phyloP scores from a whole-genome alignment of 139 green algal species.

The Yamagishiella unicocca region DNA sequence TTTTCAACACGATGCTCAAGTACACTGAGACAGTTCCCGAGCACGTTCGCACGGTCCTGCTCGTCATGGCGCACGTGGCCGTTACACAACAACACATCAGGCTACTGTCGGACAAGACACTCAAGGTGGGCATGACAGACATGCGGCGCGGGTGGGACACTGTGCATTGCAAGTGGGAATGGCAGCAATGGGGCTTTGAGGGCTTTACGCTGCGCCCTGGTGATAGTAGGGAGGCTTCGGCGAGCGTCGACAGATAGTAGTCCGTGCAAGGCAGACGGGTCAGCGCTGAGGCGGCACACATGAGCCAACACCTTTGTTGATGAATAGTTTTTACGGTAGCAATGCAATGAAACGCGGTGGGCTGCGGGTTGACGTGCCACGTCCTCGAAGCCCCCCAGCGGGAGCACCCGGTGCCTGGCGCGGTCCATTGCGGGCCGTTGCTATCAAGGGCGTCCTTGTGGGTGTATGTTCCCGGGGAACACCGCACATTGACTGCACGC shows the following conservation, averaged over 20 bases:
- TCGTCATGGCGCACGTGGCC: slow-evolving; percentile 76
- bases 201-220: too few relatives aligned
- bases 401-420: slow-evolving; percentile 30
- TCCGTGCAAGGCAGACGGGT: too few relatives aligned
- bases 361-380: slow-evolving; percentile 30
- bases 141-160: too few relatives aligned
- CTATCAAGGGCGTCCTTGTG: background rate
- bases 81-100: slow-evolving; percentile 70
- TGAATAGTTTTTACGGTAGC: too few relatives aligned
- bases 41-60: slow-evolving; percentile 55
- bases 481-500: slow-evolving; percentile 19
- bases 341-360: too few relatives aligned
- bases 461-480: slow-evolving; percentile 38
- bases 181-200: too few relatives aligned
- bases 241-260: too few relatives aligned
- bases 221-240: too few relatives aligned
- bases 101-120: slow-evolving; percentile 58
- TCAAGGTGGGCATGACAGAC: slow-evolving; percentile 59
- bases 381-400: slow-evolving; percentile 7
- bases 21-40: slow-evolving; percentile 47
- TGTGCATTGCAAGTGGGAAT: too few relatives aligned
- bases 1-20: slow-evolving; percentile 62
- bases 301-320: too few relatives aligned
- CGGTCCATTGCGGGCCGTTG: too few relatives aligned
- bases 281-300: too few relatives aligned